Evolutionary conservation across 2,329 filamentous ascomycete genomes (phyloP), one percentile per base, ranked within the genome.

Genomic region (Aspergillus terreus): DNA sequence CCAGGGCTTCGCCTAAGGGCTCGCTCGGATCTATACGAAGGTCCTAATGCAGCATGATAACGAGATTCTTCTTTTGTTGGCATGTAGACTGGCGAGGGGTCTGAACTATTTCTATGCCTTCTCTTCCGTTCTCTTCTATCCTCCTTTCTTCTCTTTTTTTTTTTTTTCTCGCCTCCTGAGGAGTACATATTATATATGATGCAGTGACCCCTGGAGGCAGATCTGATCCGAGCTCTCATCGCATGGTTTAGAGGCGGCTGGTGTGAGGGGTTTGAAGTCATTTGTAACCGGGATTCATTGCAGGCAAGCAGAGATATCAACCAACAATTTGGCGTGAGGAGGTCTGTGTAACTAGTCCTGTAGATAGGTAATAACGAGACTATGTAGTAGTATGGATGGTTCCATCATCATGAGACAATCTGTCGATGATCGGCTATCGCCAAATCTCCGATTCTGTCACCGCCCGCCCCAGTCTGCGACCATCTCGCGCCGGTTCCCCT

Each of bases 1-100:
- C 21, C 63, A 64, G 57, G 45, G 51, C 27, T 68, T 64, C 54
- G 61, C 63, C 58, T 67, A 59, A 54, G 44, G 25, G 42, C 30
- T 6, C 23, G 23, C 19, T 15, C 43, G 32, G 36, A 44, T 47
- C 35, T 47, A 49, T 50, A 52, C 48, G 46, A 49, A 30, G 53
- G 50, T 52, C 50, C 52, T 50, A 52, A 52, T 58, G 49, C 46
- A 46, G 51, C 52, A 58, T 55, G 58, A 58, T 55, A 49, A 54
- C 46, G 51, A 58, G 55, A 50, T 47, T 51, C 53, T 55, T 47
- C 45, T 48, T 47, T 55, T 53, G 44, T 49, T 57, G 43, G 47
- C 50, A 57, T 57, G 54, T 59, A 54, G 56, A 61, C 57, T 52
- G 52, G 56, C 52, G 58, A 55, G 46, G 55, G 47, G 51, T 52